Conservation (phyloP, 768 basidiomycete genomes). For the Amanita molliuscula region DNA sequence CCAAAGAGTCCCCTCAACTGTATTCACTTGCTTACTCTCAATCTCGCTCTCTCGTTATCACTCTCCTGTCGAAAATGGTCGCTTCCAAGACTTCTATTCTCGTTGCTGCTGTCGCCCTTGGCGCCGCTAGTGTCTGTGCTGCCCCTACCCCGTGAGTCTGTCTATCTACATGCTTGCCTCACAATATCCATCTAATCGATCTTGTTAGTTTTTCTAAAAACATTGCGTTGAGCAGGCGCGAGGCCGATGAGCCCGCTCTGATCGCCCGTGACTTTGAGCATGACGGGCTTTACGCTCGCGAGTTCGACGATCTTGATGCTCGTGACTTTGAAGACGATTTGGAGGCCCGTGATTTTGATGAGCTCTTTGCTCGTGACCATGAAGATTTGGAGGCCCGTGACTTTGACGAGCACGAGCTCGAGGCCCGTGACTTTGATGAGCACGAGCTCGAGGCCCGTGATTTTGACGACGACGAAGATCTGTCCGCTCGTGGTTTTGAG, state of each 20-base stretch:
- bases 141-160: not conserved
- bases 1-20: constrained; percentile 1
- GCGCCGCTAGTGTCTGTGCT: constrained; percentile 1
- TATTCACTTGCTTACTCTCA: not conserved
- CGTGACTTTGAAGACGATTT: constrained; percentile 2
- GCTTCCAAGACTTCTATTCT: constrained; percentile 4
- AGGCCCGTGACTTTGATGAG: not conserved
- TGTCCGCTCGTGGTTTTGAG: not conserved
- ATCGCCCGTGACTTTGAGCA: too few relatives aligned
- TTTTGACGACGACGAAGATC: not conserved
- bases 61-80: constrained; percentile 1
- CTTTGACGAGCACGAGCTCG: not conserved
- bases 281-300: too few relatives aligned
- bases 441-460: not conserved
- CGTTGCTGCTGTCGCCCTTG: constrained; percentile 1
- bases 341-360: not conserved
- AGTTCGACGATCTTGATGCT: not conserved
- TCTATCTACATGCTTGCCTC: too few relatives aligned
- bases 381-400: not conserved
- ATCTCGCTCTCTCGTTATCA: not conserved
- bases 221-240: too few relatives aligned
- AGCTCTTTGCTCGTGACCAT: not conserved
- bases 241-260: too few relatives aligned
- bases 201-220: too few relatives aligned
- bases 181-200: too few relatives aligned